Evolutionary conservation across 1,284 basidiomycete genomes (phyloP), one percentile per base, ranked within the genome.

Genomic region (Cutaneotrichosporon dermatis): DNA sequence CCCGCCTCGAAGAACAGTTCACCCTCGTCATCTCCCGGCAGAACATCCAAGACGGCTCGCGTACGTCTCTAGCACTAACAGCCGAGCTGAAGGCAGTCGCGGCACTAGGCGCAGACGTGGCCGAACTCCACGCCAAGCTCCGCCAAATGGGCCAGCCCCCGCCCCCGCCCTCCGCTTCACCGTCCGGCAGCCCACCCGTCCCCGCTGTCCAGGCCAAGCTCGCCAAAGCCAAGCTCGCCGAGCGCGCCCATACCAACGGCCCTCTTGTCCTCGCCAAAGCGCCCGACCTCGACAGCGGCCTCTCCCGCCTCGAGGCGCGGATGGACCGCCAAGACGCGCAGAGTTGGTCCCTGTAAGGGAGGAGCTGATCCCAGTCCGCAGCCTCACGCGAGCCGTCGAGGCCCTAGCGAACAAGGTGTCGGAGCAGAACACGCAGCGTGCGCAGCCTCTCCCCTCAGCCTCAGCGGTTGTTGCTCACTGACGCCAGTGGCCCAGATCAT

Each of bases 281-380:
- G 9, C 40, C 40, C 2, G 46, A 49, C 46, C 46, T 34, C 45
- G 33, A 34, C 11, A 34, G 16, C 5, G 45, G 36, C 16, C 41
- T 53, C 13, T 41, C 25, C 39, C 54, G 44, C 45, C 54, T 55
- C 16, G 54, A 55, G 16, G 54, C 54, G 4, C 43, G 54, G 9
- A 55, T 55, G 37, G 54, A 49, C 45, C 35, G 16, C 2, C 54
- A 55, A n/a, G 54, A 55, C 45, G 54, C 54, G 4, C 45, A 49
- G 36, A 40, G 54, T 55, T 11, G 12, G 45, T 36, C n/a, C 16
- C 3, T 3, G 3, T 6, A 15, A n/a, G 34, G 36, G 2, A 13
- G 6, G 3, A 12, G 36, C 54, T 55, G 37, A 55, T 25, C 36
- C 12, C 44, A 55, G 54, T 48, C 2, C 54, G 54, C 37, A 13